Conservation (phyloP, 2,329 filamentous ascomycete species). For the Aspergillus bombycis region DNA sequence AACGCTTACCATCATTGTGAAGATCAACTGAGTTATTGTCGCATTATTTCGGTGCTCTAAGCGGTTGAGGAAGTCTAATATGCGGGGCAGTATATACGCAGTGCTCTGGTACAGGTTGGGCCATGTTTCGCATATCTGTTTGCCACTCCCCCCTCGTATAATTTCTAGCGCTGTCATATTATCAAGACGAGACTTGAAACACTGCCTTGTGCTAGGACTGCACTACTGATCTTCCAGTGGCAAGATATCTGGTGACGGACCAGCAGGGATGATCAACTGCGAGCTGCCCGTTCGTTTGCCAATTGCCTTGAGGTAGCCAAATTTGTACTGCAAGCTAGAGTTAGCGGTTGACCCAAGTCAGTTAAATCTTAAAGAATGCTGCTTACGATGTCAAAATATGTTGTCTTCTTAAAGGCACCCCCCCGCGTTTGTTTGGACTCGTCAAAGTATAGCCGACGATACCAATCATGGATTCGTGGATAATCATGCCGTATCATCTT, state of each 20-base stretch:
- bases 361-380: neutral
- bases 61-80: neutral
- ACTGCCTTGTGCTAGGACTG: neutral
- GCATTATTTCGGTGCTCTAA: neutral
- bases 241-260: slow-evolving; percentile 32
- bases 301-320: slow-evolving; percentile 26
- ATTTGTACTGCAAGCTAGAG: slow-evolving; percentile 27
- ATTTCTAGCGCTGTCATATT: neutral
- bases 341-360: neutral
- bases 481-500: slow-evolving; percentile 67
- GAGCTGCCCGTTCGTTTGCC: slow-evolving; percentile 23
- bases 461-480: slow-evolving; percentile 50
- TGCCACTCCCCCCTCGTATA: neutral
- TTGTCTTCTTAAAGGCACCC: slow-evolving; percentile 48
- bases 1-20: neutral
- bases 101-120: neutral
- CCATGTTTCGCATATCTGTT: neutral
- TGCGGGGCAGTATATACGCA: neutral
- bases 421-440: slow-evolving; percentile 44
- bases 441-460: slow-evolving; percentile 52
- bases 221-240: slow-evolving; percentile 14
- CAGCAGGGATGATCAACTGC: slow-evolving; percentile 30
- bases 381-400: slow-evolving; percentile 45
- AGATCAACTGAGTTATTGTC: neutral
- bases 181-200: neutral